A percentile compares a stretch with the other conserved stretches of the same genome.
Conservation (phyloP, 2,329 filamentous ascomycete species). For the Xylariaceae sp. region DNA sequence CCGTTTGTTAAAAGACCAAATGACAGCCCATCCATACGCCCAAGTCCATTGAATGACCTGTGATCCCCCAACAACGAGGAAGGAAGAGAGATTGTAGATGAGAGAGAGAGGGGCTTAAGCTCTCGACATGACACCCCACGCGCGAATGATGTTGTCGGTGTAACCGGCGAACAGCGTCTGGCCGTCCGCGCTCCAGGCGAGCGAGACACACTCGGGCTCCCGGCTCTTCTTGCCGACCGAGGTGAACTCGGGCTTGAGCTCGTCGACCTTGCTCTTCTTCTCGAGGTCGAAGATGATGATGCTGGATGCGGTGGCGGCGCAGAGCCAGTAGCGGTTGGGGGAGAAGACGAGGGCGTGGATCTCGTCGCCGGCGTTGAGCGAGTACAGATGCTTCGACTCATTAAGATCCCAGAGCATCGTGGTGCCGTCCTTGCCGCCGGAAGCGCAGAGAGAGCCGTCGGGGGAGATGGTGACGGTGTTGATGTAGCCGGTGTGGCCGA, state of each 20-base stretch:
- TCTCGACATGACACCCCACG: constrained; percentile 96
- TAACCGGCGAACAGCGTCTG: constrained; percentile 99
- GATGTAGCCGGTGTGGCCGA: constrained; percentile 99
- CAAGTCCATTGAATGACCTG: constrained; percentile 35
- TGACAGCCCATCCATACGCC: constrained; percentile 34
- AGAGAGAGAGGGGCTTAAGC: constrained; percentile 62
- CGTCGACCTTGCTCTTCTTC: constrained; percentile 99
- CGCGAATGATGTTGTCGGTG: constrained; percentile 99
- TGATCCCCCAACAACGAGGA: constrained; percentile 19
- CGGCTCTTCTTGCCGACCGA: constrained; percentile 97
- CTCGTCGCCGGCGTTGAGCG: constrained; percentile 97
- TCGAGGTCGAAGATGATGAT: constrained; percentile 99
- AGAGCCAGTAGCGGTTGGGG: constrained; percentile 99
- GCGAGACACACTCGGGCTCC: constrained; percentile 94
- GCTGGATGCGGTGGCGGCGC: constrained; percentile 92
- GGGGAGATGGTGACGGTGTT: constrained; percentile 99
- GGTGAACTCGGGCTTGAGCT: constrained; percentile 98
- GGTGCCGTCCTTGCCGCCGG: constrained; percentile 98
- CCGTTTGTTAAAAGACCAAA: constrained; percentile 31
- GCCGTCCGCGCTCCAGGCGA: constrained; percentile 97
- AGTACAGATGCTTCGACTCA: constrained; percentile 99
- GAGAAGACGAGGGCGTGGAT: constrained; percentile 99
- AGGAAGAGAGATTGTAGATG: too few relatives aligned
- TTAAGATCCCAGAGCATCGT: constrained; percentile 99
- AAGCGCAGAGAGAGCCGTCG: constrained; percentile 97